Evolutionary conservation across 2,329 filamentous ascomycete genomes (phyloP).

Genomic region (Ophiostoma angusticollis): DNA sequence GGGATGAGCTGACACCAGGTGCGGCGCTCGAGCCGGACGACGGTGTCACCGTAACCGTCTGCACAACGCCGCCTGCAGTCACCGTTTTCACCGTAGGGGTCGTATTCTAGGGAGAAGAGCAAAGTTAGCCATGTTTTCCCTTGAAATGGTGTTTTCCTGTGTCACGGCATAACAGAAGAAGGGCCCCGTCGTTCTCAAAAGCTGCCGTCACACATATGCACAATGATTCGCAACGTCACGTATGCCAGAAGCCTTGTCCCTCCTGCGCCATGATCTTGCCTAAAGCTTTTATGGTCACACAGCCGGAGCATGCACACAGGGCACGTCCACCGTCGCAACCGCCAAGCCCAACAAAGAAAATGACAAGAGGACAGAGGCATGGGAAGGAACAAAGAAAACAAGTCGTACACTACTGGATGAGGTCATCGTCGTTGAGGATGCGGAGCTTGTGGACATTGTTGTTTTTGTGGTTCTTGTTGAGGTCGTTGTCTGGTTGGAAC

Average conservation of each 20-base stretch:
- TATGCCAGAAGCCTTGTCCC: conserved; percentile 1
- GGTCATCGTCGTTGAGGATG: background rate
- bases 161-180: no score
- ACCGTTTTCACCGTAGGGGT: conserved; percentile 35
- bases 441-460: background rate
- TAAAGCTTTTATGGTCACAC: background rate
- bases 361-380: no score
- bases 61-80: conserved; percentile 38
- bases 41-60: conserved; percentile 42
- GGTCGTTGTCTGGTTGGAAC: conserved; percentile 4
- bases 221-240: no score
- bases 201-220: no score
- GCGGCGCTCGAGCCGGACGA: conserved; percentile 1
- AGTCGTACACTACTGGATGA: conserved; percentile 12
- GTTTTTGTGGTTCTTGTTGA: background rate
- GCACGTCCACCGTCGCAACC: no score
- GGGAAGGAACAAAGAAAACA: background rate
- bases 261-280: conserved; percentile 1
- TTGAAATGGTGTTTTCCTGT: no score
- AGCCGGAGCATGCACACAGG: no score
- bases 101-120: conserved; percentile 1
- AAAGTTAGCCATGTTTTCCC: background rate
- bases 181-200: no score
- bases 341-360: no score
- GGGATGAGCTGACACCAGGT: conserved; percentile 10